A percentile compares a stretch with the other conserved stretches of the same genome.
These are phyloP conservation scores for Nigrograna mackinnonii DNA, from an alignment of 2,329 filamentous ascomycete genomes.

Conservation along the genomic window DNA sequence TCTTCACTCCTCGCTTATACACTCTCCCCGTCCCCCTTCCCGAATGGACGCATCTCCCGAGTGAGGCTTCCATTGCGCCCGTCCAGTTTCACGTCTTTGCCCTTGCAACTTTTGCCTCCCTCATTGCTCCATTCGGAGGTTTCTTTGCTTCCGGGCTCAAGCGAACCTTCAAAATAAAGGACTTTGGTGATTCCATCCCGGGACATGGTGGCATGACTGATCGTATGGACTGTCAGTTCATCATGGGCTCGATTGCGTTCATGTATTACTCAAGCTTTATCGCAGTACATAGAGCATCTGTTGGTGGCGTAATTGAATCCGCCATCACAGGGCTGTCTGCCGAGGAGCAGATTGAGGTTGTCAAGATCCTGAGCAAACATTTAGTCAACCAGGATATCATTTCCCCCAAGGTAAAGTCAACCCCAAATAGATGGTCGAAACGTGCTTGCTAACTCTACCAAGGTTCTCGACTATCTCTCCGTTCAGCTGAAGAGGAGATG, in stretches of 20 bases:
- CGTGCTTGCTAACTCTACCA: conserved; percentile 1
- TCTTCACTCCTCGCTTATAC: conserved; percentile 80
- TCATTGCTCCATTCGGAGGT: conserved; percentile 95
- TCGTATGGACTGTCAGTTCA: conserved; percentile 99
- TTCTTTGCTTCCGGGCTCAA: conserved; percentile 98
- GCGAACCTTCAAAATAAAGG: conserved; percentile 99
- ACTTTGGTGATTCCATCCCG: conserved; percentile 97
- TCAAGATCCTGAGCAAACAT: conserved; percentile 65
- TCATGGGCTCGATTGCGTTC: conserved; percentile 98
- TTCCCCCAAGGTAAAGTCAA: conserved; percentile 51
- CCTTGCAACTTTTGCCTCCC: conserved; percentile 89
- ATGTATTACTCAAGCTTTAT: conserved; percentile 99
- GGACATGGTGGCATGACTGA: conserved; percentile 98
- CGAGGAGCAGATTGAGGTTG: conserved; percentile 86
- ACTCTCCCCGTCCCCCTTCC: conserved; percentile 60
- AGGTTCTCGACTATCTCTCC: conserved; percentile 30
- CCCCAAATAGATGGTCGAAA: too few relatives aligned
- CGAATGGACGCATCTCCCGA: conserved; percentile 70
- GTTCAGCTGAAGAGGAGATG: conserved; percentile 24
- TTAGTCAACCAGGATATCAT: conserved; percentile 66
- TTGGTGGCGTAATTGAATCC: conserved; percentile 86
- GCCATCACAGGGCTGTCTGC: conserved; percentile 86
- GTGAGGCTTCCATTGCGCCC: conserved; percentile 76
- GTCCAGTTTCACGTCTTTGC: conserved; percentile 93
- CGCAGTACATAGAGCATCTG: conserved; percentile 80